Base-by-base conservation (phyloP, 768 basidiomycete genomes). In the Termitomyces sp. region DNA sequence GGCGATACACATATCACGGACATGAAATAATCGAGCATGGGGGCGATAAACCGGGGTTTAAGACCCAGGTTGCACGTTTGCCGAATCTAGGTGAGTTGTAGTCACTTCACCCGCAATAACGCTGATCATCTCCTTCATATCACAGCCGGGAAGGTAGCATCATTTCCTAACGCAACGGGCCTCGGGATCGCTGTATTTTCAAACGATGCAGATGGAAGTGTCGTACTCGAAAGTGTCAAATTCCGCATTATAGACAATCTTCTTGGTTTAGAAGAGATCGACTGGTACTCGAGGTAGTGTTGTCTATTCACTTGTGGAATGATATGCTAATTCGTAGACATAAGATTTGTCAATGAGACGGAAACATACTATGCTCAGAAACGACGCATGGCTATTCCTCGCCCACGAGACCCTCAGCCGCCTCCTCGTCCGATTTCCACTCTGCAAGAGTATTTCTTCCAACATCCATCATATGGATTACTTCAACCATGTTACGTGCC, bases 21-120 rank as follows among this genome's bases (percentile, higher is more conserved):
- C 70, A 72, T 47, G 75, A 76, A 48, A 64, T 77, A 9, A 70
- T 80, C 40, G 77, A 78, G 54, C 77, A 80, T 60, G 75, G 75
- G 3, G 77, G 78, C 2, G 69, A 64, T 45, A 73, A 74, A 56
- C 74, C 75, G 2, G 77, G 76, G 2, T 77, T 66, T 54, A 66
- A 66, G 42, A 66, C 62, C 9, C 66, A 65, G 34, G 58, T 62
- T 21, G 62, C 63, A 14, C 54, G 63, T 19, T 56, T 64, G n/a
- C 58, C 58, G 5, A 57, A 62, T 25, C 58, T 62, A 12, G 49
- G 61, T 61, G 25, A 45, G 59, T 21, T 27, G 1, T 6, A 25
- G 23, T n/a, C 6, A 50, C n/a, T 17, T 50, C 34, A 38, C 3
- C 25, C 4, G 5, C 17, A 2, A 17, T 12, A 27, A 38, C 3